Evolutionary conservation across 75 land plant species (phyloP).

Genomic region (Ceratopteris richardii): DNA sequence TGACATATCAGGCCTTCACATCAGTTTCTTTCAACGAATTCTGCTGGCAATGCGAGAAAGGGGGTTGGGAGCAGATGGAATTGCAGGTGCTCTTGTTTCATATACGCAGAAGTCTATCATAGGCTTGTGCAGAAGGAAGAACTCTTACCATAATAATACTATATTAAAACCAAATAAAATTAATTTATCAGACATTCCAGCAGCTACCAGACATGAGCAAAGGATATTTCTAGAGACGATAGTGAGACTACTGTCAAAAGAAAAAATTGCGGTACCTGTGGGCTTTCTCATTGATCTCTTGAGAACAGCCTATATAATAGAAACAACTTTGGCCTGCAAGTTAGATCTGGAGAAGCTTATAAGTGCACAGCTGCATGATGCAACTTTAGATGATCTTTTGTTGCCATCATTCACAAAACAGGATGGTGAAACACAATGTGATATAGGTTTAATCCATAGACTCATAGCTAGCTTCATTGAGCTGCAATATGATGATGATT

Average conservation of each 20-base stretch:
- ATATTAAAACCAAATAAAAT: background rate
- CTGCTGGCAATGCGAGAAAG: constrained; percentile 63
- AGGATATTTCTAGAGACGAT: constrained; percentile 57
- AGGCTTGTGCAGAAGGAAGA: constrained; percentile 26
- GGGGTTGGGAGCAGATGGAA: constrained; percentile 46
- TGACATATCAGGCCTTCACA: constrained; percentile 55
- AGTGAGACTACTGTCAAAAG: constrained; percentile 58
- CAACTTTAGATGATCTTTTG: constrained; percentile 71
- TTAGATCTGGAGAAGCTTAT: constrained; percentile 71
- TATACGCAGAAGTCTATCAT: constrained; percentile 51
- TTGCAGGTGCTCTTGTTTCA: constrained; percentile 38
- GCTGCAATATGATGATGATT: constrained; percentile 49
- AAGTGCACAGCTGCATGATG: constrained; percentile 59
- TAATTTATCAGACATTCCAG: constrained; percentile 2
- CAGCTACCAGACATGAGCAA: constrained; percentile 45
- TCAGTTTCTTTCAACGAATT: constrained; percentile 53
- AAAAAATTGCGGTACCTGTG: constrained; percentile 46
- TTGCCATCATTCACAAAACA: constrained; percentile 54
- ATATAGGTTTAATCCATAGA: constrained; percentile 71
- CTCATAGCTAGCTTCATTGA: constrained; percentile 63
- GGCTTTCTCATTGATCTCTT: constrained; percentile 66
- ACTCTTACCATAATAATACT: constrained; percentile 23
- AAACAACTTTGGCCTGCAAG: constrained; percentile 49
- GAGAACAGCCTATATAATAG: constrained; percentile 54
- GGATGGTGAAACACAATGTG: constrained; percentile 64